A percentile compares a stretch with the other conserved stretches of the same genome.
phyloP scores from a whole-genome alignment of 139 green algal species.

The Nannochloris sp. region DNA sequence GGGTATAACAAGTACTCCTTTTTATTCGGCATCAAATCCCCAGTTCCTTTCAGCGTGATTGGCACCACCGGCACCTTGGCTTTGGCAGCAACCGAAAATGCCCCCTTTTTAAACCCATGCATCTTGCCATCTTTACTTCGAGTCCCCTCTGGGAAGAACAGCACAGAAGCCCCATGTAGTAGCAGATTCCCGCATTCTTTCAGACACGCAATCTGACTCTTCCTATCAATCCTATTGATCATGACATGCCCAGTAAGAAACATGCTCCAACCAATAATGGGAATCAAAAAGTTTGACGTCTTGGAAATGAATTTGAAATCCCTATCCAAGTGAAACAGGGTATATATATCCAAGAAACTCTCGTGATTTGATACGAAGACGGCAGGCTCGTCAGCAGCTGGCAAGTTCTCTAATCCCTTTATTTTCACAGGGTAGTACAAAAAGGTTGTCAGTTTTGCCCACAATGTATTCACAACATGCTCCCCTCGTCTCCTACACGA shows the following conservation, averaged over 20 bases:
- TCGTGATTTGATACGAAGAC: constrained; percentile 97
- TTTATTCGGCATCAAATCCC: constrained; percentile 77
- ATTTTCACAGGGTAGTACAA: constrained; percentile 80
- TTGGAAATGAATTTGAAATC: constrained; percentile 99
- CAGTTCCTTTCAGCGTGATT: constrained; percentile 81
- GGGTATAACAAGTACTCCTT: constrained; percentile 63
- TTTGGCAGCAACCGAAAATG: constrained; percentile 90
- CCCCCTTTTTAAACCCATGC: constrained; percentile 83
- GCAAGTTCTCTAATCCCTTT: constrained; percentile 80
- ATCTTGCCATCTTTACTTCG: constrained; percentile 50
- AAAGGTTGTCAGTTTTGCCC: constrained; percentile 74
- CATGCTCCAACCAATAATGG: constrained; percentile 97
- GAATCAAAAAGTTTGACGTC: constrained; percentile 91
- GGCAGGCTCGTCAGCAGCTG: constrained; percentile 49
- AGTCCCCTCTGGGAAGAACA: constrained; percentile 93
- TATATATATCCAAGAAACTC: constrained; percentile 93
- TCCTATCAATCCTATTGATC: constrained; percentile 82
- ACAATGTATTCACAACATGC: constrained; percentile 89
- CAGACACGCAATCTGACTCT: constrained; percentile 79
- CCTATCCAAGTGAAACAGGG: constrained; percentile 74
- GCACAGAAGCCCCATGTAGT: constrained; percentile 51
- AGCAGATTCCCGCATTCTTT: constrained; percentile 76
- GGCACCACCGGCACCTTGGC: constrained; percentile 75
- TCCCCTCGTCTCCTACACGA: constrained; percentile 41
- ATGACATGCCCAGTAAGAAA: constrained; percentile 89